Percentiles rank a stretch among this genome's conserved stretches.
phyloP scores from a whole-genome alignment of 768 basidiomycete species.

The Suillus decipiens region DNA sequence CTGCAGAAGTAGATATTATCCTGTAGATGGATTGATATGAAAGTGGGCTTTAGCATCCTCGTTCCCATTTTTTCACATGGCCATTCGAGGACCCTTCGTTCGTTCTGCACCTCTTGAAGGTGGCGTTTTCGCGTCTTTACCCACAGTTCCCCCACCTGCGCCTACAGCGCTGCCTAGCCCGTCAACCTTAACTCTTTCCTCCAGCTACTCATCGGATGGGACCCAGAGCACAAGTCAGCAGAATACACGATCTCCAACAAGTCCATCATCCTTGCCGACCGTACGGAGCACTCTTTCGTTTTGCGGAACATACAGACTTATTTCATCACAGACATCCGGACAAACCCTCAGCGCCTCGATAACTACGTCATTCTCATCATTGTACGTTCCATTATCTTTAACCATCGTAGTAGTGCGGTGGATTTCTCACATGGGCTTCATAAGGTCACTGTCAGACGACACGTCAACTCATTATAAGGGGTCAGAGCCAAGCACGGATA shows the following conservation, averaged over 20 bases:
- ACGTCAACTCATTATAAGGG: constrained; percentile 7
- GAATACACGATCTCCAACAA: background rate
- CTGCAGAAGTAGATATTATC: background rate
- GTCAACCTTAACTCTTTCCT: background rate
- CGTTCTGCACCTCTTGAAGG: background rate
- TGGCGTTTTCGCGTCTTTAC: no score
- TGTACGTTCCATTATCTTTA: constrained; percentile 7
- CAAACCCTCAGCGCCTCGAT: background rate
- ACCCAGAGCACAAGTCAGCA: background rate
- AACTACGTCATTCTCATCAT: background rate
- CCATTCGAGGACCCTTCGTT: background rate
- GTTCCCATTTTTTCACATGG: background rate
- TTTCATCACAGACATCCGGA: constrained; percentile 1
- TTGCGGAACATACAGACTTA: background rate
- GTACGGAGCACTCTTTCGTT: background rate
- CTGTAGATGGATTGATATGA: background rate
- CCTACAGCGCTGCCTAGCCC: background rate
- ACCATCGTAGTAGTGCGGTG: background rate
- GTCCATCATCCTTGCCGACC: background rate
- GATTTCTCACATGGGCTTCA: constrained; percentile 6
- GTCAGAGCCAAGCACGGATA: background rate
- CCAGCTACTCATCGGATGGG: background rate
- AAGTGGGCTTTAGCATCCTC: background rate
- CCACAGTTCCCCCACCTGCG: background rate
- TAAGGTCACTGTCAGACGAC: constrained; percentile 7